Evolutionary conservation across 805 yeast genomes (phyloP).

Genomic region (Candida pseudofarinosa): DNA sequence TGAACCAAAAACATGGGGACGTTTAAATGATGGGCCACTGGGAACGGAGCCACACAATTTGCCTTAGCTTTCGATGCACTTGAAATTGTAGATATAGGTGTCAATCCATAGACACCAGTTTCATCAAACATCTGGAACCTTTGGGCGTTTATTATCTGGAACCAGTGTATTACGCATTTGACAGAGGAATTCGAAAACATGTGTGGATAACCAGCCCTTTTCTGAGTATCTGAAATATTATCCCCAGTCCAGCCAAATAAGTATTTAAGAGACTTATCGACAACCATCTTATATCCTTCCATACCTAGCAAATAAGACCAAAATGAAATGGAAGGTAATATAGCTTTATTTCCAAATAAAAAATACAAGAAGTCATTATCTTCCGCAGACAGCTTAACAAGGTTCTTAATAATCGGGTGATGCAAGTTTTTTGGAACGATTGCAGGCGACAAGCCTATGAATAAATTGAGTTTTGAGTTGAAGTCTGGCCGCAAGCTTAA

Average conservation of each 20-base stretch:
- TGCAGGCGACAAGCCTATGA: slow-evolving; percentile 29
- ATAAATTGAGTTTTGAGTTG: slow-evolving; percentile 17
- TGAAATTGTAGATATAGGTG: slow-evolving; percentile 17
- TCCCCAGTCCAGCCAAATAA: slow-evolving; percentile 26
- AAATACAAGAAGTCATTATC: slow-evolving; percentile 21
- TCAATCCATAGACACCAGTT: slow-evolving; percentile 20
- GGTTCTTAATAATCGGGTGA: slow-evolving; percentile 20
- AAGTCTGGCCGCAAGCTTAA: slow-evolving; percentile 22
- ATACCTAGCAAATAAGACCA: slow-evolving; percentile 24
- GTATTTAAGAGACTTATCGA: slow-evolving; percentile 19
- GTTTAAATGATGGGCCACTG: slow-evolving; percentile 24
- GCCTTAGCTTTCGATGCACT: slow-evolving; percentile 12
- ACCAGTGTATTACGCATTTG: slow-evolving; percentile 28
- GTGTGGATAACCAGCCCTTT: slow-evolving; percentile 25
- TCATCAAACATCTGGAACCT: slow-evolving; percentile 32
- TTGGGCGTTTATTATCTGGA: slow-evolving; percentile 25
- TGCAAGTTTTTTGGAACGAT: slow-evolving; percentile 21
- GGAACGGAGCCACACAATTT: slow-evolving; percentile 24
- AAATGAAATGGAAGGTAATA: slow-evolving; percentile 25
- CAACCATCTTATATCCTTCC: slow-evolving; percentile 17
- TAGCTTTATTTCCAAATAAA: slow-evolving; percentile 25
- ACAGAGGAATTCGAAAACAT: slow-evolving; percentile 28
- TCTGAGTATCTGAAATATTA: slow-evolving; percentile 20
- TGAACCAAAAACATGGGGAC: slow-evolving; percentile 26
- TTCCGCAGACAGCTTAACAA: slow-evolving; percentile 22